Percentiles rank a stretch among this genome's conserved stretches.
phyloP scores from a whole-genome alignment of 2,329 filamentous ascomycete species.

The Nigrospora sphaerica region DNA sequence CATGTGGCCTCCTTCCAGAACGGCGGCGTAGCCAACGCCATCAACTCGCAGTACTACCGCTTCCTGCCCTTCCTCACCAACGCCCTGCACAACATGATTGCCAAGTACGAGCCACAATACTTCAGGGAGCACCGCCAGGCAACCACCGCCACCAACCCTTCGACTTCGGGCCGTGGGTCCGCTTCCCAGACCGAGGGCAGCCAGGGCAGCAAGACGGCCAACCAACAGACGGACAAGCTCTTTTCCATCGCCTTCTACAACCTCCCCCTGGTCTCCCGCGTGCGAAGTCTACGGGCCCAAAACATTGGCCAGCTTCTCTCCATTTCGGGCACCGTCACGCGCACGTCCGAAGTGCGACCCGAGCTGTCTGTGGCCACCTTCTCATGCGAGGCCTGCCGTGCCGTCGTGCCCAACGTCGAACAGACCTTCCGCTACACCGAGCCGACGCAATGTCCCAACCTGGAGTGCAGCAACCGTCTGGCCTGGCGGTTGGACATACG shows the following conservation, averaged over 20 bases:
- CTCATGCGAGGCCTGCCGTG: constrained; percentile 80
- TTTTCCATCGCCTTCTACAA: constrained; percentile 94
- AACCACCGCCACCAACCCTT: constrained; percentile 64
- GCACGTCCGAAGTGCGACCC: constrained; percentile 93
- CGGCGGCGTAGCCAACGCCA: constrained; percentile 74
- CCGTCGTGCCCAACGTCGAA: constrained; percentile 82
- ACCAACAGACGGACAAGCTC: constrained; percentile 95
- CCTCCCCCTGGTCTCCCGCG: constrained; percentile 75
- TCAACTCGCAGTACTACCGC: constrained; percentile 88
- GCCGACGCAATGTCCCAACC: constrained; percentile 89
- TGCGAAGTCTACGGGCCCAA: constrained; percentile 77
- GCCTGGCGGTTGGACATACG: constrained; percentile 97
- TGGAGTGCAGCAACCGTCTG: constrained; percentile 76
- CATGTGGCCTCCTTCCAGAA: constrained; percentile 74
- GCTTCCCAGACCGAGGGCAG: constrained; percentile 54
- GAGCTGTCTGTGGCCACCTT: constrained; percentile 92
- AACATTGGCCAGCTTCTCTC: constrained; percentile 92
- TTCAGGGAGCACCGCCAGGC: constrained; percentile 88
- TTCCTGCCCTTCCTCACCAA: constrained; percentile 87
- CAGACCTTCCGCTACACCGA: constrained; percentile 98
- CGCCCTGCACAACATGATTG: constrained; percentile 85
- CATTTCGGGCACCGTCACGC: constrained; percentile 92
- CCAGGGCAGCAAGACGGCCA: constrained; percentile 67
- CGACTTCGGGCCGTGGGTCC: constrained; percentile 59
- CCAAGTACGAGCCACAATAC: constrained; percentile 90